phyloP scores from a whole-genome alignment of 2,329 filamentous ascomycete genomes.

The Ilyonectria robusta region DNA sequence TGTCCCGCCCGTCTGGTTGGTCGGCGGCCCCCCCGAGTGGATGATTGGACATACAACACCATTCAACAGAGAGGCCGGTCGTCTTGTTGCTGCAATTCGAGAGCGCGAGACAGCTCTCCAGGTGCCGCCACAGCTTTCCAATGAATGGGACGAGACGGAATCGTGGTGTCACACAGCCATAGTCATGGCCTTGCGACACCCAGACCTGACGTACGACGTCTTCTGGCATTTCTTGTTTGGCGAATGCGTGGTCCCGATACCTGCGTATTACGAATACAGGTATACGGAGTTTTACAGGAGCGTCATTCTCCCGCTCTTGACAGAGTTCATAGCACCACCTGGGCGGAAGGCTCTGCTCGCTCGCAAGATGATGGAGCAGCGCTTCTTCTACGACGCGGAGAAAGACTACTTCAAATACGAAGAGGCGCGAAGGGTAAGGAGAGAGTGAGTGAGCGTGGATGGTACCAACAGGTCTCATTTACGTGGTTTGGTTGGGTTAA shows the following conservation, averaged over 20 bases:
- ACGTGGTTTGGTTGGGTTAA: too few species aligned
- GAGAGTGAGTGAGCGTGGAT: neutral
- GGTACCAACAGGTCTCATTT: too few species aligned
- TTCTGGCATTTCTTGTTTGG: slow-evolving; percentile 12
- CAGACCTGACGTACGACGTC: slow-evolving; percentile 8
- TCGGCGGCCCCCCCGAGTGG: neutral
- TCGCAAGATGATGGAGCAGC: slow-evolving; percentile 16
- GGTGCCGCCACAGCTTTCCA: slow-evolving; percentile 10
- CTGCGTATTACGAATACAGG: neutral
- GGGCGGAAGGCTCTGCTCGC: slow-evolving; percentile 12
- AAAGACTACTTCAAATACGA: slow-evolving; percentile 1
- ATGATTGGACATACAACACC: neutral
- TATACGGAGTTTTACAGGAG: slow-evolving; percentile 7
- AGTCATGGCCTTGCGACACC: neutral
- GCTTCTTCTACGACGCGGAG: slow-evolving; percentile 10
- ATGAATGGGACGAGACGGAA: slow-evolving; percentile 10
- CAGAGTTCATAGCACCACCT: slow-evolving; percentile 7
- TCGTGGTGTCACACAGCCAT: slow-evolving; percentile 15
- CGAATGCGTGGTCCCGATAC: neutral
- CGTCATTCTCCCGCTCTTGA: slow-evolving; percentile 6
- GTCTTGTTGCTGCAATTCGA: neutral
- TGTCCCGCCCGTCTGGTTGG: slow-evolving; percentile 7
- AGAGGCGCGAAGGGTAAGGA: neutral
- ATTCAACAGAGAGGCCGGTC: slow-evolving; percentile 7
- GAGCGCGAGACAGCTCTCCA: slow-evolving; percentile 10